Evolutionary conservation across 768 basidiomycete genomes (phyloP).

Genomic region (Punctularia strigosozonata): DNA sequence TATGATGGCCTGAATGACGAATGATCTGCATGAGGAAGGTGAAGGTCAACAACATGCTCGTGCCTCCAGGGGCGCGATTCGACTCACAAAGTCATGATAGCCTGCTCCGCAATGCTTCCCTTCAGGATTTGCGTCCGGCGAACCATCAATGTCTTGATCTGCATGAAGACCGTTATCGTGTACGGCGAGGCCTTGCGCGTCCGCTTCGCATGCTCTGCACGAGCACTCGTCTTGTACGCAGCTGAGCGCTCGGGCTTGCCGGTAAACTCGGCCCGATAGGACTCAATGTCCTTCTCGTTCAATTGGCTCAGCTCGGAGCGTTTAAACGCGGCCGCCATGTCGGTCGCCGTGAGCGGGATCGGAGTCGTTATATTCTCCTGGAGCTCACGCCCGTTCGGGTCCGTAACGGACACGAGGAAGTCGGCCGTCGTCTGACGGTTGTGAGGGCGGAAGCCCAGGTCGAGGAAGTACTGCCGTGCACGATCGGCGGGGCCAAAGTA

Average conservation of each 20-base stretch:
- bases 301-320: conserved; percentile 24
- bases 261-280: conserved; percentile 31
- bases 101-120: conserved; percentile 17
- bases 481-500: conserved; percentile 60
- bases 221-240: conserved; percentile 35
- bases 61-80: neutral
- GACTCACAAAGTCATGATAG: conserved; percentile 16
- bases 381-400: conserved; percentile 42
- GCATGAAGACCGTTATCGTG: conserved; percentile 23
- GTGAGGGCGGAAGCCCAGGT: conserved; percentile 46
- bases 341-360: conserved; percentile 41
- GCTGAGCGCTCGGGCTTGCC: conserved; percentile 29
- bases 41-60: neutral
- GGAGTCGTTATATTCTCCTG: conserved; percentile 24
- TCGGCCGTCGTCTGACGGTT: conserved; percentile 50
- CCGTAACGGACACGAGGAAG: conserved; percentile 38
- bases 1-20: conserved; percentile 38
- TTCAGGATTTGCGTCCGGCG: conserved; percentile 23
- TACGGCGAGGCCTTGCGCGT: conserved; percentile 27
- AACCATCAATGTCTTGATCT: conserved; percentile 22
- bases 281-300: conserved; percentile 35
- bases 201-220: conserved; percentile 37
- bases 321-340: conserved; percentile 32
- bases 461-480: conserved; percentile 63
- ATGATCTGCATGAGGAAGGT: conserved; percentile 31